A percentile compares a stretch with the other conserved stretches of the same genome.
Conservation (phyloP, 108 stramenopile genomes). For the Pseudonitzschia multistriata region DNA sequence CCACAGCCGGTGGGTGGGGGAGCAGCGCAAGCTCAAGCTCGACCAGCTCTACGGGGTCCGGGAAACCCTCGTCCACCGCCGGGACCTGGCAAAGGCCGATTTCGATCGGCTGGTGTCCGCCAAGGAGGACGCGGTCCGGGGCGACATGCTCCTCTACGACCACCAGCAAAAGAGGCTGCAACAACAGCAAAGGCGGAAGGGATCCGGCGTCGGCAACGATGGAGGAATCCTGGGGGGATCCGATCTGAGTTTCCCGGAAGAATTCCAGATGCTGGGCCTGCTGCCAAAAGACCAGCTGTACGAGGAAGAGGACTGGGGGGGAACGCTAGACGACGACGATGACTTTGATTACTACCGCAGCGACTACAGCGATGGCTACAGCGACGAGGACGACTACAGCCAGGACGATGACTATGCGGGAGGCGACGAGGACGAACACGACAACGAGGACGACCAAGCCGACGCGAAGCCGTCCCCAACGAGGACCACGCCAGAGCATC, state of each 20-base stretch:
- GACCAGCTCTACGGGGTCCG: conserved; percentile 39
- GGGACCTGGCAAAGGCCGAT: conserved; percentile 20
- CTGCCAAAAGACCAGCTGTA: conserved; percentile 6
- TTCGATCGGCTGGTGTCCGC: conserved; percentile 22
- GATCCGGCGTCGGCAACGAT: conserved; percentile 12
- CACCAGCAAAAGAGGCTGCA: neutral
- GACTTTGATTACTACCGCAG: neutral
- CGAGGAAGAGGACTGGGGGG: conserved; percentile 32
- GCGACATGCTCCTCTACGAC: conserved; percentile 11
- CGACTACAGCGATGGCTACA: neutral
- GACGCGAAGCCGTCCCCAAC: neutral
- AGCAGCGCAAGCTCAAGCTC: conserved; percentile 26
- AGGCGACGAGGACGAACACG: neutral
- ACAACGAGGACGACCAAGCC: neutral
- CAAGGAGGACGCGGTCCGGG: conserved; percentile 13
- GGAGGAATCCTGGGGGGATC: conserved; percentile 1
- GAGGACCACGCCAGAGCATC: neutral
- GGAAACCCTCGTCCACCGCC: conserved; percentile 39
- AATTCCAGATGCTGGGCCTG: conserved; percentile 28
- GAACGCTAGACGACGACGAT: conserved; percentile 22
- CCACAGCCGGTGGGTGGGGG: conserved; percentile 25
- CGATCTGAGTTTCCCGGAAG: conserved; percentile 32
- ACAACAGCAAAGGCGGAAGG: conserved; percentile 11
- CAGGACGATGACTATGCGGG: neutral
- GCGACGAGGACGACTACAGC: conserved; percentile 2